Evolutionary conservation across 1,139 yeast genomes (phyloP), one percentile per base, ranked within the genome.

Genomic region (Yamadazyma triangularis): DNA sequence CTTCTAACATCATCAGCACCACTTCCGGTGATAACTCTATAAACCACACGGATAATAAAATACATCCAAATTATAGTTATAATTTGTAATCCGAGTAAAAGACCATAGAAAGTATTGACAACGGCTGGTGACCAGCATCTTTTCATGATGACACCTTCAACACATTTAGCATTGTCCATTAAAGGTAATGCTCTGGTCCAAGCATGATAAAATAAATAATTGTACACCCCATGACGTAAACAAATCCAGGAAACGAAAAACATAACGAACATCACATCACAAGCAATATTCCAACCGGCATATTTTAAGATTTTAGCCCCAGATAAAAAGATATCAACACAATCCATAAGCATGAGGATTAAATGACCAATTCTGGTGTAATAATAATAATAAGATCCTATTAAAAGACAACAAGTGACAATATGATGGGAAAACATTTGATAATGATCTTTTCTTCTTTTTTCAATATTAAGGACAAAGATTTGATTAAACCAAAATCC

Each of bases 391-490:
- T 87, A 88, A 2, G 93, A 81, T 2, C 93, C 93, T 13, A 72
- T 56, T 26, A 84, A 70, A 37, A 88, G 67, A 19, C 67, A 47
- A 46, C 80, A 71, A 1, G 96, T 88, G 34, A 88, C 79, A 32
- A 88, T 77, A 57, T 88, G 96, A 53, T 88, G 96, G 30, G 81
- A 64, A 50, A 87, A 77, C 96, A 88, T 88, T 56, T 87, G 95
- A 45, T 60, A 58, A 53, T 85, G 80, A 54, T 88, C 96, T 53
- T 86, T 86, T 45, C 96, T 75, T 41, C 69, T 74, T 39, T 76
- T 78, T 58, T 88, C 96, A 32, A 87, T 60, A 56, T 86, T 77
- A 38, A 88, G 63, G 13, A 82, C 87, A 43, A 83, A 71, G 15
- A 86, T 67, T 56, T 86, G 95, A 46, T 84, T 88, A 40, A 86